Evolutionary conservation across 2,329 filamentous ascomycete genomes (phyloP).

Genomic region (Thelonectria discophora): DNA sequence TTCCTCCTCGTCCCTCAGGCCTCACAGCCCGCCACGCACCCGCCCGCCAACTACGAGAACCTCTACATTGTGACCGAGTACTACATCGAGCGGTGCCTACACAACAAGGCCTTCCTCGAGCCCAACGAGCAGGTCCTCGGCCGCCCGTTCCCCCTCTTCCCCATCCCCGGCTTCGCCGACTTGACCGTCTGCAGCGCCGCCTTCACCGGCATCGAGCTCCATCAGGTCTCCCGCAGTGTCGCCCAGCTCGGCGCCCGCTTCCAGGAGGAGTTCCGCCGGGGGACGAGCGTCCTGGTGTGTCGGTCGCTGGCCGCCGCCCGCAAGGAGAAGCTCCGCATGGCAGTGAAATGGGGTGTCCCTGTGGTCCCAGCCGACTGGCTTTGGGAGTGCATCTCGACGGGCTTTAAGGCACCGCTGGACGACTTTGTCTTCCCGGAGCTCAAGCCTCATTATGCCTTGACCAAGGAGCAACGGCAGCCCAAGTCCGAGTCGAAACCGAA

Average conservation of each 20-base stretch:
- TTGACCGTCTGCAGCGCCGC: constrained; percentile 82
- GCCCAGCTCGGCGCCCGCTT: constrained; percentile 82
- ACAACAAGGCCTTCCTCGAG: constrained; percentile 75
- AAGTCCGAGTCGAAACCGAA: constrained; percentile 16
- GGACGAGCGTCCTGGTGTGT: constrained; percentile 82
- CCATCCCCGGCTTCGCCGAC: constrained; percentile 73
- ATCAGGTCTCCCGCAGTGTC: constrained; percentile 83
- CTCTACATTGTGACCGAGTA: constrained; percentile 80
- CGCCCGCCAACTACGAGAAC: constrained; percentile 47
- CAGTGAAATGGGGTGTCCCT: constrained; percentile 77
- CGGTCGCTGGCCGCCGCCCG: constrained; percentile 65
- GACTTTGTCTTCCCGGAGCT: constrained; percentile 60
- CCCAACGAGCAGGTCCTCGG: constrained; percentile 77
- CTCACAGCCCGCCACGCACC: constrained; percentile 57
- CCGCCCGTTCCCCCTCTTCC: constrained; percentile 76
- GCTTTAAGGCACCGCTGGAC: constrained; percentile 56
- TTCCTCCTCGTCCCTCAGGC: constrained; percentile 65
- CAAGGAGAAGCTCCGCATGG: constrained; percentile 81
- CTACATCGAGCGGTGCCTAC: constrained; percentile 90
- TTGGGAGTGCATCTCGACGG: constrained; percentile 77
- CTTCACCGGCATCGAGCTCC: constrained; percentile 83
- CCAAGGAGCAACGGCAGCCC: constrained; percentile 20
- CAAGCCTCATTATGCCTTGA: constrained; percentile 42
- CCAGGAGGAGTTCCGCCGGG: constrained; percentile 76
- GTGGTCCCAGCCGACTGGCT: constrained; percentile 87